Evolutionary conservation across 495 filamentous ascomycete species (phyloP), one percentile per base, ranked within the genome.

Genomic region (Xanthoparmelia taractica): DNA sequence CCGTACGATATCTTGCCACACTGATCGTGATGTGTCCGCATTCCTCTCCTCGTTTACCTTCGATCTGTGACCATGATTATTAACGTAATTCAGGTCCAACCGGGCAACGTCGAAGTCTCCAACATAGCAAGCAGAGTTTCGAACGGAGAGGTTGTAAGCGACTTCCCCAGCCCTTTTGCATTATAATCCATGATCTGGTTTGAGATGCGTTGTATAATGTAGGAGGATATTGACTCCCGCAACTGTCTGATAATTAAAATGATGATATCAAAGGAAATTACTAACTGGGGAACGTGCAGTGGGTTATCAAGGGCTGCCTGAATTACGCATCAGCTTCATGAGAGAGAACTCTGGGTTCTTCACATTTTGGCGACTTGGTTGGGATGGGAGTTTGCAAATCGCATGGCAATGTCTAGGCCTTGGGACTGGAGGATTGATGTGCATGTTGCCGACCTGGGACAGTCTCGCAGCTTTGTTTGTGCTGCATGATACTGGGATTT

Each of bases 81-180:
- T 60, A 34, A 62, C 66, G 31, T 52, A 31, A 11, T 31, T 20
- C 66, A 94, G 90, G 87, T 96, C 33, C 85, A 91, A 78, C 92
- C 92, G 4, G 86, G 84, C 4, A 80, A 83, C 63, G 82, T 96
- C 33, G 84, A 91, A 69, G 87, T 96, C 23, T 80, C 84, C 37
- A 83, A 77, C 57, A 73, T 95, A 61, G 85, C 84, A 0, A 84
- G 86, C 69, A 78, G 80, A 58, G 92, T 95, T 31, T 81, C 83
- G 5, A 97, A 97, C 73, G 92, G 92, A 23, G 88, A 97, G 73
- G 84, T 96, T 36, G 50, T 54, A 33, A 54, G 50, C 7, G 17
- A 33, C 17, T 52, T 33, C 29, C 29, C 15, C 4, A 25, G 15
- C 29, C 29, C n/a, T 33, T 20, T n/a, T n/a, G n/a, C 8, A 29